phyloP scores from a whole-genome alignment of 495 filamentous ascomycete species.

The Neurospora sp. region DNA sequence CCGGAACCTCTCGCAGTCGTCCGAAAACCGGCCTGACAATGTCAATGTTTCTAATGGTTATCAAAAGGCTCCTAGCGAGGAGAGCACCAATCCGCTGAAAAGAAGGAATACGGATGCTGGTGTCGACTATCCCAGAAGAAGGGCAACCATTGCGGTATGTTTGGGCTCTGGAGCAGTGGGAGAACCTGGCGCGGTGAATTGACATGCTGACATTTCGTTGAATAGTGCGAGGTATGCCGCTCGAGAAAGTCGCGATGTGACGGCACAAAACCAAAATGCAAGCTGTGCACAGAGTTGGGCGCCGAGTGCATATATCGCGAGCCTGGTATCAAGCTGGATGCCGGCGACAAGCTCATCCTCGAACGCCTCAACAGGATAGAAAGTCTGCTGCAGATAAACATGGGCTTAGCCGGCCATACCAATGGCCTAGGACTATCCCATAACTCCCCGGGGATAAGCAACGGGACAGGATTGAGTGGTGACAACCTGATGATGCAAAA shows the following conservation, averaged over 20 bases:
- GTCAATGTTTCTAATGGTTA: conserved; percentile 28
- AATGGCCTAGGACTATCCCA: conserved; percentile 34
- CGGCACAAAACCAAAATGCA: conserved; percentile 72
- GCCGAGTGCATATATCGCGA: conserved; percentile 78
- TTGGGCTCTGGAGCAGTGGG: neutral
- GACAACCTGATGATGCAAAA: conserved; percentile 48
- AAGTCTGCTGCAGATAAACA: conserved; percentile 58
- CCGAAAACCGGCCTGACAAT: conserved; percentile 31
- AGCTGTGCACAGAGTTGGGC: conserved; percentile 70
- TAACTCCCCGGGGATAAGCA: conserved; percentile 61
- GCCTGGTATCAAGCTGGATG: conserved; percentile 78
- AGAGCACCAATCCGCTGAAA: conserved; percentile 46
- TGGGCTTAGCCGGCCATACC: conserved; percentile 35
- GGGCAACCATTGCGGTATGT: conserved; percentile 65
- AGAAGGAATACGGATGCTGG: conserved; percentile 56
- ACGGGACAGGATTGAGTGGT: conserved; percentile 53
- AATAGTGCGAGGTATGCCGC: conserved; percentile 74
- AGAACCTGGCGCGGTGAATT: neutral
- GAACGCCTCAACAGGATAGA: conserved; percentile 69
- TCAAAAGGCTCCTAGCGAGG: conserved; percentile 38
- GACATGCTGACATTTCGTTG: conserved; percentile 19
- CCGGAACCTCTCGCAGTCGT: conserved; percentile 43
- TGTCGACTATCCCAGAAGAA: conserved; percentile 57
- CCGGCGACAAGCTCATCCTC: conserved; percentile 75
- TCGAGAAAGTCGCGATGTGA: conserved; percentile 77